phyloP scores from a whole-genome alignment of 306 rosid species.

The Rubus parviflorus region DNA sequence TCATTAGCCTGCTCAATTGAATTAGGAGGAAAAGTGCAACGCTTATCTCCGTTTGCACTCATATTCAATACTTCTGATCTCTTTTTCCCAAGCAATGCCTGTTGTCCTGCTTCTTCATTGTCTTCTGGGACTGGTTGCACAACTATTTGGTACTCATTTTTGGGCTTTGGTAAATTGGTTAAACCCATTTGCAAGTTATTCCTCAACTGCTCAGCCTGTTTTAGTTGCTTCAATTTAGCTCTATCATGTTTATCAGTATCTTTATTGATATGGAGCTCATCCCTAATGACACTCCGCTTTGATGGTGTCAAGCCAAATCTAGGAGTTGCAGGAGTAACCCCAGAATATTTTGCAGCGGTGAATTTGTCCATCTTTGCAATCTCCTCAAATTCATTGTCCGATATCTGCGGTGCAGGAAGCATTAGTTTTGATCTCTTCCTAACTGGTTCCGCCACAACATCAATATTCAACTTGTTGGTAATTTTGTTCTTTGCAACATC shows the following conservation, averaged over 20 bases:
- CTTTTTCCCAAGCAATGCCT: slow-evolving; percentile 67
- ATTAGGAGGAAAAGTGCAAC: slow-evolving; percentile 80
- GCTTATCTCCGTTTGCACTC: slow-evolving; percentile 61
- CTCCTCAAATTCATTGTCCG: slow-evolving; percentile 84
- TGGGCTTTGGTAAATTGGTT: slow-evolving; percentile 66
- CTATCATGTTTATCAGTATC: slow-evolving; percentile 60
- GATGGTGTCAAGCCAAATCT: slow-evolving; percentile 74
- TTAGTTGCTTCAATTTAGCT: slow-evolving; percentile 63
- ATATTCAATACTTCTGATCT: slow-evolving; percentile 80
- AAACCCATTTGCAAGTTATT: slow-evolving; percentile 69
- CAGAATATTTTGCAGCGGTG: slow-evolving; percentile 63
- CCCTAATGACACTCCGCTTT: slow-evolving; percentile 78
- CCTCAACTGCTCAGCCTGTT: slow-evolving; percentile 58
- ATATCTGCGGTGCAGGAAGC: slow-evolving; percentile 97
- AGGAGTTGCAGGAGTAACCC: slow-evolving; percentile 94
- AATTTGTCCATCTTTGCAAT: slow-evolving; percentile 72
- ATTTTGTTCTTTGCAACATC: slow-evolving; percentile 84
- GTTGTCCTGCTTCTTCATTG: slow-evolving; percentile 70
- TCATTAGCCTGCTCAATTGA: slow-evolving; percentile 84
- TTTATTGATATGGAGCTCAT: slow-evolving; percentile 78
- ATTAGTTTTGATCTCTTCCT: slow-evolving; percentile 84
- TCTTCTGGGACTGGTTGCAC: slow-evolving; percentile 78
- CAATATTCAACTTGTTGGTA: slow-evolving; percentile 64
- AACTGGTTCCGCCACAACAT: slow-evolving; percentile 43
- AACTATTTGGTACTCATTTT: slow-evolving; percentile 78